A percentile compares a stretch with the other conserved stretches of the same genome.
Conservation (phyloP, 352 stramenopile species). For the Thalassiosira livingstoniorum region DNA sequence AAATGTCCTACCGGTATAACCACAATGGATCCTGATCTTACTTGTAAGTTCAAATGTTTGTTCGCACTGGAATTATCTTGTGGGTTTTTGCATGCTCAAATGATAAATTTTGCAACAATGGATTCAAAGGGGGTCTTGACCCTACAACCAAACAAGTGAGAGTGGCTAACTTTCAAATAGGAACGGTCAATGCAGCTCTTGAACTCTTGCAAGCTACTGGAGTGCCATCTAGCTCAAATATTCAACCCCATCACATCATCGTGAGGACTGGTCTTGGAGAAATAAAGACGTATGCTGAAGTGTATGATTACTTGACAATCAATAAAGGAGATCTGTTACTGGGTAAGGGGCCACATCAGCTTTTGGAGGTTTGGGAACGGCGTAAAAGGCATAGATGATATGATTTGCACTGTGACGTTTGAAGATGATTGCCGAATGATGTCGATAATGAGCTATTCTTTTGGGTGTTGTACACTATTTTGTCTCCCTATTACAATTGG, state of each 20-base stretch:
- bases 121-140: slow-evolving; percentile 28
- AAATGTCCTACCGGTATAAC: slow-evolving; percentile 86
- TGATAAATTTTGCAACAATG: background rate
- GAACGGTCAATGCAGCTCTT: slow-evolving; percentile 73
- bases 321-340: slow-evolving; percentile 51
- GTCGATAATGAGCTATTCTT: no score
- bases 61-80: background rate
- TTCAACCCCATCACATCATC: slow-evolving; percentile 47
- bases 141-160: slow-evolving; percentile 72
- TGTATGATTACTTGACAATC: slow-evolving; percentile 61
- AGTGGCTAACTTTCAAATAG: slow-evolving; percentile 80
- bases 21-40: slow-evolving; percentile 80
- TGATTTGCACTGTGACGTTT: no score
- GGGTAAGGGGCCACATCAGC: slow-evolving; percentile 46
- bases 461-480: no score
- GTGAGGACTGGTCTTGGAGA: slow-evolving; percentile 38
- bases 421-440: no score
- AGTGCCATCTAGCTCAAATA: slow-evolving; percentile 31
- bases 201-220: slow-evolving; percentile 82
- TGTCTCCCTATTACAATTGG: no score
- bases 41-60: slow-evolving; percentile 56
- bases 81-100: background rate
- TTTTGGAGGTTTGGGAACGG: no score
- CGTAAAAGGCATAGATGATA: no score
- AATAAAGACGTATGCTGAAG: slow-evolving; percentile 36